Conservation (phyloP, 2,329 filamentous ascomycete genomes). For the Sphaceloma murrayae region DNA sequence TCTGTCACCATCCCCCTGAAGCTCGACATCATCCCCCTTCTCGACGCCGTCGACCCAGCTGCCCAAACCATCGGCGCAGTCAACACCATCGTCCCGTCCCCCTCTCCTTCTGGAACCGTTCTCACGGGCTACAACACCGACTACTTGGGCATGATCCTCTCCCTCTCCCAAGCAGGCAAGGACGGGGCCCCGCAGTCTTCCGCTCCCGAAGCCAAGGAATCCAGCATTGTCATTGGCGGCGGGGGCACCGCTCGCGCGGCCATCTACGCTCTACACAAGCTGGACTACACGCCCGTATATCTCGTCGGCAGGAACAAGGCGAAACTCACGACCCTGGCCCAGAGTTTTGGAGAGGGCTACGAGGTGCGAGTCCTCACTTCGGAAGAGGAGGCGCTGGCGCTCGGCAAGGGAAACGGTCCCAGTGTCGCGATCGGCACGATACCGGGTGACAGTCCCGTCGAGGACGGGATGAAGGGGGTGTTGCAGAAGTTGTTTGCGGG, state of each 20-base stretch:
- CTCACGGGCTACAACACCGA: constrained; percentile 90
- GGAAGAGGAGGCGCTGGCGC: constrained; percentile 40
- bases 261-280: constrained; percentile 73
- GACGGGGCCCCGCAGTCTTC: constrained; percentile 26
- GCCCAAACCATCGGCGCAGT: constrained; percentile 81
- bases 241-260: constrained; percentile 89
- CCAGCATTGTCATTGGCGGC: constrained; percentile 74
- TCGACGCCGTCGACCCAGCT: constrained; percentile 72
- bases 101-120: constrained; percentile 30
- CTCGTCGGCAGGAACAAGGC: constrained; percentile 65
- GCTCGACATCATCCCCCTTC: constrained; percentile 68
- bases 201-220: constrained; percentile 23
- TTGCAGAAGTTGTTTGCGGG: constrained; percentile 46
- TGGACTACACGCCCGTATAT: constrained; percentile 80
- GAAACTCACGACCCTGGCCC: constrained; percentile 58
- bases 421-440: constrained; percentile 80
- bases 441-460: constrained; percentile 77
- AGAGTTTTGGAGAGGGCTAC: constrained; percentile 65
- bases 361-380: constrained; percentile 56
- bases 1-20: constrained; percentile 96
- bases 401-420: constrained; percentile 44
- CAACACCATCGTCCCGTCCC: constrained; percentile 72
- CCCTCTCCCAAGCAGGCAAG: constrained; percentile 61
- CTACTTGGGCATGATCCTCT: constrained; percentile 82
- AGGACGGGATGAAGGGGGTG: constrained; percentile 56